phyloP scores from a whole-genome alignment of 164 flowering plant genomes.

The Magnolia officinalis region DNA sequence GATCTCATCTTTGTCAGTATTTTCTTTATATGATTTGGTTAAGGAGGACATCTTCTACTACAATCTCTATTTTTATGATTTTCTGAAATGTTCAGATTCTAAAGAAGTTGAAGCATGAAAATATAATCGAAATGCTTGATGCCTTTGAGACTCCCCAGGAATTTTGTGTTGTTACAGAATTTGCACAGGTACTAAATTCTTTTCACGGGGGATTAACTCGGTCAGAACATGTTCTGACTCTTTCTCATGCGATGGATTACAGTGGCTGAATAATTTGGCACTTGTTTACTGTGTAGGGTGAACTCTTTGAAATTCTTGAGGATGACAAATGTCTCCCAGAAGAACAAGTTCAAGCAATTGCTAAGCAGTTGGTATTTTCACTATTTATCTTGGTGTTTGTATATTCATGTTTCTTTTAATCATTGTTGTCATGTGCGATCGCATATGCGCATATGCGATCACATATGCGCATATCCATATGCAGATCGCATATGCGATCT shows the following conservation, averaged over 20 bases:
- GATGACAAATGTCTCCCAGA: slow-evolving; percentile 96
- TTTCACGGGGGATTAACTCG: background rate
- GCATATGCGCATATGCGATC: no score
- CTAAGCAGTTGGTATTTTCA: slow-evolving; percentile 82
- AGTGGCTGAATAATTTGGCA: slow-evolving; percentile 1
- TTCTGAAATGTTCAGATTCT: slow-evolving; percentile 57
- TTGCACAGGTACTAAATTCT: slow-evolving; percentile 68
- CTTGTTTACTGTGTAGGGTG: slow-evolving; percentile 56
- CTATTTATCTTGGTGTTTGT: background rate
- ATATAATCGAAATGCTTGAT: slow-evolving; percentile 97
- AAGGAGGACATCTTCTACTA: background rate
- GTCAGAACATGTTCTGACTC: background rate
- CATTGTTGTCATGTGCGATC: no score
- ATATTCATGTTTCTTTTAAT: background rate
- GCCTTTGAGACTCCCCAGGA: slow-evolving; percentile 91
- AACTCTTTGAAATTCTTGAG: slow-evolving; percentile 92
- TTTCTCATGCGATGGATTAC: background rate
- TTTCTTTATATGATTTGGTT: background rate
- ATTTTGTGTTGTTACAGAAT: slow-evolving; percentile 97
- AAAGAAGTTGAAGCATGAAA: slow-evolving; percentile 88
- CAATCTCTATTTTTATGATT: background rate
- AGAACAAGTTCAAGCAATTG: slow-evolving; percentile 96
- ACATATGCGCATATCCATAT: no score
- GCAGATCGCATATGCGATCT: no score
- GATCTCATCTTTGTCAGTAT: background rate